Evolutionary conservation across 2,329 filamentous ascomycete genomes (phyloP).

Genomic region (Phaeomoniella chlamydospora): DNA sequence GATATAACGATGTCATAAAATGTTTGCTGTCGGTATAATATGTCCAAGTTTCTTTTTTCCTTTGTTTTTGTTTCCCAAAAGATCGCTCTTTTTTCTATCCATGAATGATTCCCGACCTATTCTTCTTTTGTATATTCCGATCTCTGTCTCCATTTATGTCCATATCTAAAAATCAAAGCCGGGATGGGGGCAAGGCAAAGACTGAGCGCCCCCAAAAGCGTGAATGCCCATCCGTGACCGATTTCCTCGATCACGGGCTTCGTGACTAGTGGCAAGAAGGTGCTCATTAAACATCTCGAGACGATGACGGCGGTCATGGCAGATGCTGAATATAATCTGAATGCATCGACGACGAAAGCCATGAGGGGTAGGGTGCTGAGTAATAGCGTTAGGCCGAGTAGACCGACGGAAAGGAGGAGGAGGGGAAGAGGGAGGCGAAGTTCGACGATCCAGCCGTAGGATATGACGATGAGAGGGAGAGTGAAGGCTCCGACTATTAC

Average conservation of each 20-base stretch:
- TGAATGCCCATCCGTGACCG: constrained; percentile 12
- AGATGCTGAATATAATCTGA: constrained; percentile 25
- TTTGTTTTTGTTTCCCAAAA: too few species aligned
- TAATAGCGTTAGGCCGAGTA: constrained; percentile 8
- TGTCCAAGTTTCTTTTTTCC: too few species aligned
- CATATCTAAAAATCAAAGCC: constrained; percentile 8
- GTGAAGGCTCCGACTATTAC: too few species aligned
- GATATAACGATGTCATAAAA: too few species aligned
- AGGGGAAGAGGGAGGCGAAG: constrained; percentile 6
- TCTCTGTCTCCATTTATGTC: constrained; percentile 6
- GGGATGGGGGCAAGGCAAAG: constrained; percentile 9
- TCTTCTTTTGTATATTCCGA: constrained; percentile 9
- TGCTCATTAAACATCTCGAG: constrained; percentile 10
- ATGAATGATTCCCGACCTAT: too few species aligned
- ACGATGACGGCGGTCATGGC: constrained; percentile 13
- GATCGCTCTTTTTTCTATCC: too few species aligned
- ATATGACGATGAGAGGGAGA: too few species aligned
- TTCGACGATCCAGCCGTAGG: constrained; percentile 11
- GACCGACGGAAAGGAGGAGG: constrained; percentile 5
- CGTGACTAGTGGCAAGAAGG: constrained; percentile 11
- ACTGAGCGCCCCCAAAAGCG: constrained; percentile 7
- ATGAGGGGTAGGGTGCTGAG: constrained; percentile 9
- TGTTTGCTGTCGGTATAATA: too few species aligned
- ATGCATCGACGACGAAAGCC: constrained; percentile 13
- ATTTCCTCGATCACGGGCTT: constrained; percentile 8